Evolutionary conservation across 139 green algal species (phyloP).

Genomic region (Chlorella sp.): DNA sequence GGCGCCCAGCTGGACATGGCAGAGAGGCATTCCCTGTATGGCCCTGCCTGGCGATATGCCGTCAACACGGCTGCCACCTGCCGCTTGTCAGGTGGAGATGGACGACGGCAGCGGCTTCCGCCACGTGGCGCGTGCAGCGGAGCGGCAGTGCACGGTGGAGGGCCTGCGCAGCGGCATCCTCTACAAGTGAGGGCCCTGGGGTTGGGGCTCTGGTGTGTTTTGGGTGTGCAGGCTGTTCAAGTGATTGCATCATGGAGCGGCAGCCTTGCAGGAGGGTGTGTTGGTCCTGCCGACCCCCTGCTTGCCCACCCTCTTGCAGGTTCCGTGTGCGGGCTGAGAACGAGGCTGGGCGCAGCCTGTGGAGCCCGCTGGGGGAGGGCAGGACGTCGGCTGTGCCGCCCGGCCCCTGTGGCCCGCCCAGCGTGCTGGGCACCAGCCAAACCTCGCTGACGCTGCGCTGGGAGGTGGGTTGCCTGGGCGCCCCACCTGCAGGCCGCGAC

Average conservation of each 20-base stretch:
- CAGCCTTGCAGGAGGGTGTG: background rate
- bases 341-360: conserved; percentile 64
- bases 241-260: too few relatives aligned
- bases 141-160: conserved; percentile 9
- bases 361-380: conserved; percentile 40
- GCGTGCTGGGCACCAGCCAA: conserved; percentile 42
- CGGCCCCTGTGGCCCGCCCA: conserved; percentile 29
- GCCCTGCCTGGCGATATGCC: too few relatives aligned
- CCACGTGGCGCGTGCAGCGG: conserved; percentile 35
- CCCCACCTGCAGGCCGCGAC: too few relatives aligned
- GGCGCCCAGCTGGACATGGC: too few relatives aligned
- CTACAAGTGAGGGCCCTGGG: conserved; percentile 48
- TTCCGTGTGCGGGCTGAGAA: conserved; percentile 81
- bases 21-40: too few relatives aligned
- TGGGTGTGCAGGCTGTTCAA: too few relatives aligned
- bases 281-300: background rate
- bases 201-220: too few relatives aligned
- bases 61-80: background rate
- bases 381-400: conserved; percentile 56
- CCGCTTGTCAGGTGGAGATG: conserved; percentile 56
- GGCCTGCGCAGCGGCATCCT: conserved; percentile 56
- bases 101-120: conserved; percentile 67
- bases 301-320: conserved; percentile 1
- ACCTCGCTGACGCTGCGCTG: conserved; percentile 67
- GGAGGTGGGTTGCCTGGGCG: conserved; percentile 20